Percentiles rank a stretch among this genome's conserved stretches.
phyloP scores from a whole-genome alignment of 768 basidiomycete genomes.

The Mycena rebaudengoi region DNA sequence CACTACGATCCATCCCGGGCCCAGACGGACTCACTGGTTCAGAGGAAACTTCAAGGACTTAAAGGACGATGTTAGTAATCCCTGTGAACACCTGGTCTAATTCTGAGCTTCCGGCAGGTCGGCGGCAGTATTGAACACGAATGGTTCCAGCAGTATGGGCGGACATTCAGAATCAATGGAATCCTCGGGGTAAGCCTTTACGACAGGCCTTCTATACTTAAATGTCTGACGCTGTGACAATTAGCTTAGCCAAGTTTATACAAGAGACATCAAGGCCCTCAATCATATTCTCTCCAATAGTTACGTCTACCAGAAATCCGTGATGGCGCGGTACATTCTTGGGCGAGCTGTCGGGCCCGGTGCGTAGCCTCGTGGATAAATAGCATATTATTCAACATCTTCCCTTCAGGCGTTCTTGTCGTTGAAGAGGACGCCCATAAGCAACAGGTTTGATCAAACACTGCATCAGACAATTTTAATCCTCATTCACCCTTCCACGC shows the following conservation, averaged over 20 bases:
- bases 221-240: background rate
- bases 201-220: conserved; percentile 30
- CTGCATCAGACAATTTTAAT: background rate
- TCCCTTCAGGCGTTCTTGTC: conserved; percentile 42
- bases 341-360: conserved; percentile 38
- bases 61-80: conserved; percentile 27
- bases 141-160: conserved; percentile 60
- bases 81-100: background rate
- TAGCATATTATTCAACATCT: background rate
- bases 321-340: conserved; percentile 33
- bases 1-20: conserved; percentile 45
- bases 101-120: conserved; percentile 10
- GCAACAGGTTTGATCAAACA: too few species aligned
- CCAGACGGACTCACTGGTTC: conserved; percentile 39
- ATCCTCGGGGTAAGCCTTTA: conserved; percentile 46
- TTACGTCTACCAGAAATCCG: conserved; percentile 53
- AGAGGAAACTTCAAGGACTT: conserved; percentile 42
- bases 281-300: conserved; percentile 56
- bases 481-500: background rate
- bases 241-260: conserved; percentile 43
- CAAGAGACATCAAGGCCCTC: conserved; percentile 57
- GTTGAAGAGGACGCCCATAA: conserved; percentile 36
- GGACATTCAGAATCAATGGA: conserved; percentile 50
- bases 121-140: conserved; percentile 48
- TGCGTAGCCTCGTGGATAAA: background rate